These are phyloP conservation scores for Pestalotiopsis sp. DNA, from an alignment of 2,329 filamentous ascomycete species.

Conservation along the genomic window DNA sequence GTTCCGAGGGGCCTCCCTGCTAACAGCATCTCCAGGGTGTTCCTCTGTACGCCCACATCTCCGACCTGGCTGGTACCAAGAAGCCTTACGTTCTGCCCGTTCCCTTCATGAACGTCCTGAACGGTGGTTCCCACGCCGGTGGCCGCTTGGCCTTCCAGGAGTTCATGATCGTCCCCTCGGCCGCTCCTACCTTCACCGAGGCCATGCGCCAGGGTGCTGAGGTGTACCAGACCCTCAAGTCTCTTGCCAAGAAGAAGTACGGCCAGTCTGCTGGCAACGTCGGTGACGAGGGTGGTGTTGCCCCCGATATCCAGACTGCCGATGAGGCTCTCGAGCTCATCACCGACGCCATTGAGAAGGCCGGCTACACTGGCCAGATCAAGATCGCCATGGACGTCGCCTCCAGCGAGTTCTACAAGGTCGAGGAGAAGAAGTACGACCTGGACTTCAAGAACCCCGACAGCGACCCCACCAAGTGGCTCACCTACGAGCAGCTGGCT, in stretches of 20 bases:
- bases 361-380: slow-evolving; percentile 94
- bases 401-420: slow-evolving; percentile 99
- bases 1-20: not conserved
- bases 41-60: slow-evolving; percentile 86
- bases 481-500: slow-evolving; percentile 97
- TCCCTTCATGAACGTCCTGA: slow-evolving; percentile 93
- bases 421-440: slow-evolving; percentile 98
- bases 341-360: slow-evolving; percentile 88
- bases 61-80: slow-evolving; percentile 86
- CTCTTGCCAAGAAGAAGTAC: slow-evolving; percentile 98
- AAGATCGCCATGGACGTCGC: slow-evolving; percentile 99
- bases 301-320: slow-evolving; percentile 95
- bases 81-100: slow-evolving; percentile 90
- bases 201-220: slow-evolving; percentile 95
- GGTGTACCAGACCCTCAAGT: slow-evolving; percentile 98
- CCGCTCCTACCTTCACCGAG: slow-evolving; percentile 90
- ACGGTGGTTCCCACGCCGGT: slow-evolving; percentile 94
- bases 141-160: slow-evolving; percentile 94
- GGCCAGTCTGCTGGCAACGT: slow-evolving; percentile 98
- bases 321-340: slow-evolving; percentile 98
- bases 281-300: slow-evolving; percentile 99
- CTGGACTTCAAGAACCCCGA: slow-evolving; percentile 99
- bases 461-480: slow-evolving; percentile 93
- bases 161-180: slow-evolving; percentile 91
- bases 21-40: slow-evolving; percentile 55